Percentiles rank a stretch among this genome's conserved stretches.
phyloP scores from a whole-genome alignment of 2,329 filamentous ascomycete species.

The Elsinoe arachidis region DNA sequence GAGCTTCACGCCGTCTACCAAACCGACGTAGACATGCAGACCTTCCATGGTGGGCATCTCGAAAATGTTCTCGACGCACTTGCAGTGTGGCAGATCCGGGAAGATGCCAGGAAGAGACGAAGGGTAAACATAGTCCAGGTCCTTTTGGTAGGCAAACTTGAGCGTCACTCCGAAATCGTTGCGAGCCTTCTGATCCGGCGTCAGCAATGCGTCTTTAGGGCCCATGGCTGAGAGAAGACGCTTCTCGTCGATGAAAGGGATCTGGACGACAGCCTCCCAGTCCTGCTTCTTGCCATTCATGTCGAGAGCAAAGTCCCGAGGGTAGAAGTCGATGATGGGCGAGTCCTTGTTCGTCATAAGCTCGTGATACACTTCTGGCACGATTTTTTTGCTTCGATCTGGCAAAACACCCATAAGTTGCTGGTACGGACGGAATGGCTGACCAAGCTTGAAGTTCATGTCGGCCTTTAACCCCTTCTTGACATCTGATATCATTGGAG shows the following conservation, averaged over 20 bases:
- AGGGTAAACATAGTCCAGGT: slow-evolving; percentile 72
- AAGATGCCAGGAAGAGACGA: slow-evolving; percentile 86
- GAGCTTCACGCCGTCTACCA: slow-evolving; percentile 76
- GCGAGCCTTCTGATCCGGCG: slow-evolving; percentile 65
- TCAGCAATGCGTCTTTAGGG: slow-evolving; percentile 70
- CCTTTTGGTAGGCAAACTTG: slow-evolving; percentile 80
- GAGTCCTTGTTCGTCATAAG: slow-evolving; percentile 87
- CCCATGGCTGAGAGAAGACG: slow-evolving; percentile 78
- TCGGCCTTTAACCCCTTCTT: slow-evolving; percentile 78
- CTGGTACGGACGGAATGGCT: slow-evolving; percentile 90
- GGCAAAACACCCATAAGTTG: slow-evolving; percentile 98
- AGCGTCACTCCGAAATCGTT: slow-evolving; percentile 88
- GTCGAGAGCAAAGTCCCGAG: slow-evolving; percentile 89
- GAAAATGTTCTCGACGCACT: slow-evolving; percentile 91
- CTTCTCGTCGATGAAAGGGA: slow-evolving; percentile 94
- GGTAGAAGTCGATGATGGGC: slow-evolving; percentile 96
- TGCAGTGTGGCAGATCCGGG: slow-evolving; percentile 77
- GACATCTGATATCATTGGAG: slow-evolving; percentile 94
- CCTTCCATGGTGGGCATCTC: slow-evolving; percentile 90
- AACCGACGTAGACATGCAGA: slow-evolving; percentile 70
- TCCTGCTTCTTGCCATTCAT: slow-evolving; percentile 99
- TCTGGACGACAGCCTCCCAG: slow-evolving; percentile 98
- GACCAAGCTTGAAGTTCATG: slow-evolving; percentile 85
- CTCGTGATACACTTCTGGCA: slow-evolving; percentile 76
- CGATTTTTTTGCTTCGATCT: slow-evolving; percentile 94